Evolutionary conservation across 768 basidiomycete genomes (phyloP).

Genomic region (Tricholoma saponaceum): DNA sequence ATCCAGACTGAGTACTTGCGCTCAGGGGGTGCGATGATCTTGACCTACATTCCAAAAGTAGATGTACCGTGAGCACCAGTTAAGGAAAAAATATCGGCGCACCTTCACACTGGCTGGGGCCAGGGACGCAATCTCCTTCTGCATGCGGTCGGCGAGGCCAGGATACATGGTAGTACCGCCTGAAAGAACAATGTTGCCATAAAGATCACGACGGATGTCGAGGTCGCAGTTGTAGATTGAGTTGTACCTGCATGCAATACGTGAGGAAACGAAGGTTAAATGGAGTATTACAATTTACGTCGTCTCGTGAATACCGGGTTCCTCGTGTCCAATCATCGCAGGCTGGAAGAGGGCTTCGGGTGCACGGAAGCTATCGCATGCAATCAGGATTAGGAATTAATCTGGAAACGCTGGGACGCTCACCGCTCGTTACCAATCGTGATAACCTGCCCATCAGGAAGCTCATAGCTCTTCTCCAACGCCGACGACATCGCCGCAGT

Average conservation of each 20-base stretch:
- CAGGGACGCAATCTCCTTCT: slow-evolving; percentile 84
- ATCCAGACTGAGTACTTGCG: slow-evolving; percentile 97
- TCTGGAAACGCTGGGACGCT: slow-evolving; percentile 39
- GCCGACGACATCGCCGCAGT: slow-evolving; percentile 85
- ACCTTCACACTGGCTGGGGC: slow-evolving; percentile 87
- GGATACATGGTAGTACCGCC: slow-evolving; percentile 96
- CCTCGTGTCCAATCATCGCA: slow-evolving; percentile 83
- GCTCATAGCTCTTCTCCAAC: slow-evolving; percentile 90
- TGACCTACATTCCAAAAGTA: slow-evolving; percentile 44
- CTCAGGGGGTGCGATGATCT: slow-evolving; percentile 92
- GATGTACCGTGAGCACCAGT: background rate
- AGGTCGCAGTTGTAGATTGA: slow-evolving; percentile 86
- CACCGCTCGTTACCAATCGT: slow-evolving; percentile 90
- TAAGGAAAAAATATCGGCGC: slow-evolving; percentile 11
- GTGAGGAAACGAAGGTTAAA: slow-evolving; percentile 4
- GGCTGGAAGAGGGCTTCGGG: slow-evolving; percentile 96
- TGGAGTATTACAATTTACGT: slow-evolving; percentile 38
- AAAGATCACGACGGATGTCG: slow-evolving; percentile 77
- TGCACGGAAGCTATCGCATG: slow-evolving; percentile 72
- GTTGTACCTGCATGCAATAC: slow-evolving; percentile 50
- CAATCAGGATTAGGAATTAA: slow-evolving; percentile 33
- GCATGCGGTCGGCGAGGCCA: slow-evolving; percentile 94
- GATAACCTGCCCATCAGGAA: slow-evolving; percentile 91
- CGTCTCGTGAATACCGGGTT: slow-evolving; percentile 89
- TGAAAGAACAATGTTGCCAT: slow-evolving; percentile 81